Evolutionary conservation across 2,329 filamentous ascomycete species (phyloP).

Genomic region (Verticillium dahliae): DNA sequence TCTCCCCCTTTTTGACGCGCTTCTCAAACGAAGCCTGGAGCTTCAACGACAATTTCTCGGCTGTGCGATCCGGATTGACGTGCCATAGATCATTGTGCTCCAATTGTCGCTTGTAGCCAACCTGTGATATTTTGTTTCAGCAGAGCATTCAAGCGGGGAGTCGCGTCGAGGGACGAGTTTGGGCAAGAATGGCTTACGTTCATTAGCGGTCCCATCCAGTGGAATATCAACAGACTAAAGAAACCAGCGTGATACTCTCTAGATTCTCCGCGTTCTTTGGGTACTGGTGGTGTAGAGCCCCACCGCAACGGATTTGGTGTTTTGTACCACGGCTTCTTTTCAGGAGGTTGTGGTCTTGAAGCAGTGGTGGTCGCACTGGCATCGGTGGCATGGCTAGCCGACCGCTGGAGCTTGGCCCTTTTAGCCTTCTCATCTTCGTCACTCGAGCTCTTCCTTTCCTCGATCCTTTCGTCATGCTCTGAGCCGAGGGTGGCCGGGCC

Average conservation of each 20-base stretch:
- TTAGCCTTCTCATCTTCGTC: not conserved
- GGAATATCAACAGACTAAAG: slow-evolving; percentile 71
- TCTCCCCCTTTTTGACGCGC: slow-evolving; percentile 60
- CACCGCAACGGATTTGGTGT: slow-evolving; percentile 55
- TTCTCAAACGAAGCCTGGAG: slow-evolving; percentile 63
- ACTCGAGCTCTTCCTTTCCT: not conserved
- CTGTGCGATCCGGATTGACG: slow-evolving; percentile 74
- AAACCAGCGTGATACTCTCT: slow-evolving; percentile 68
- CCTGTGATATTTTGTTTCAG: slow-evolving; percentile 31
- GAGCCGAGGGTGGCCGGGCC: not conserved
- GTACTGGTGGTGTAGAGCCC: slow-evolving; percentile 49
- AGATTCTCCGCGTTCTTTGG: slow-evolving; percentile 46
- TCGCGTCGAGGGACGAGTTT: too few relatives aligned
- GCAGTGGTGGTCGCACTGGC: slow-evolving; percentile 41
- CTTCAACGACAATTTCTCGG: slow-evolving; percentile 61
- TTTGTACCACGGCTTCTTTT: slow-evolving; percentile 56
- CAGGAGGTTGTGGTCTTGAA: slow-evolving; percentile 15
- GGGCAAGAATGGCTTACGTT: slow-evolving; percentile 38
- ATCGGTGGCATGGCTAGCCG: slow-evolving; percentile 48
- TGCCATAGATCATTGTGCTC: slow-evolving; percentile 82
- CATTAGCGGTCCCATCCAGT: slow-evolving; percentile 91
- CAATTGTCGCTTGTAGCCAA: slow-evolving; percentile 78
- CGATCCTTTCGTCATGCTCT: slow-evolving; percentile 6
- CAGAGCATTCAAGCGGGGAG: too few relatives aligned
- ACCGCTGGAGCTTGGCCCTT: slow-evolving; percentile 24